These are phyloP conservation scores for Sedum album DNA, from an alignment of 164 flowering plant genomes.

Conservation along the genomic window DNA sequence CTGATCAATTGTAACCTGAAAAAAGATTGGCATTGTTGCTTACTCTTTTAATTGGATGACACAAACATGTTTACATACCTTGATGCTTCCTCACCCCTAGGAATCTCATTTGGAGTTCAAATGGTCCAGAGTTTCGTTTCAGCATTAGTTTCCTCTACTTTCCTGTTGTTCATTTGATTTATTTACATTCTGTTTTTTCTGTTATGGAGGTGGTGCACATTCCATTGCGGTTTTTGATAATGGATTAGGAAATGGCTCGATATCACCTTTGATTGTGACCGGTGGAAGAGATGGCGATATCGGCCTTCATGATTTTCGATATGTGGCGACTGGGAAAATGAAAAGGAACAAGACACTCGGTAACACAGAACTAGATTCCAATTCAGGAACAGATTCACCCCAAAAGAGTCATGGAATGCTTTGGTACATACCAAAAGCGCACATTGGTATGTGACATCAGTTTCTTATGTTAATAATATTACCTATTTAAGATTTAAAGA, in stretches of 20 bases:
- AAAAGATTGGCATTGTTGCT: neutral
- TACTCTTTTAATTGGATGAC: neutral
- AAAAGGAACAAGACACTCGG: conserved; percentile 46
- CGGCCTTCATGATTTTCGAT: conserved; percentile 91
- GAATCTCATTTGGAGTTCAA: neutral
- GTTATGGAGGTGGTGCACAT: conserved; percentile 74
- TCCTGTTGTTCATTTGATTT: neutral
- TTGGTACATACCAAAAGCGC: conserved; percentile 97
- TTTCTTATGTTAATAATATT: neutral
- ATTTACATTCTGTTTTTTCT: conserved; percentile 9
- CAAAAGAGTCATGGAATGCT: conserved; percentile 57
- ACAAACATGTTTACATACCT: neutral
- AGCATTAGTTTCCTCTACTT: neutral
- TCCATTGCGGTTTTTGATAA: conserved; percentile 82
- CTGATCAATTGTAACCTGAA: neutral
- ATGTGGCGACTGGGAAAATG: conserved; percentile 81
- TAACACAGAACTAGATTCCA: conserved; percentile 25
- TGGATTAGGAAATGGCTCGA: conserved; percentile 79
- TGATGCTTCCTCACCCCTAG: neutral
- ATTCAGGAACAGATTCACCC: conserved; percentile 17
- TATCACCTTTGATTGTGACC: conserved; percentile 83
- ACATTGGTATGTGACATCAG: conserved; percentile 46
- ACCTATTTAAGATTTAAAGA: neutral
- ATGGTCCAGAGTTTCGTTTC: neutral
- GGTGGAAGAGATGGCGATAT: conserved; percentile 93